These are phyloP conservation scores for Eimeria maxima DNA, from an alignment of 169 alveolate species.

Conservation along the genomic window DNA sequence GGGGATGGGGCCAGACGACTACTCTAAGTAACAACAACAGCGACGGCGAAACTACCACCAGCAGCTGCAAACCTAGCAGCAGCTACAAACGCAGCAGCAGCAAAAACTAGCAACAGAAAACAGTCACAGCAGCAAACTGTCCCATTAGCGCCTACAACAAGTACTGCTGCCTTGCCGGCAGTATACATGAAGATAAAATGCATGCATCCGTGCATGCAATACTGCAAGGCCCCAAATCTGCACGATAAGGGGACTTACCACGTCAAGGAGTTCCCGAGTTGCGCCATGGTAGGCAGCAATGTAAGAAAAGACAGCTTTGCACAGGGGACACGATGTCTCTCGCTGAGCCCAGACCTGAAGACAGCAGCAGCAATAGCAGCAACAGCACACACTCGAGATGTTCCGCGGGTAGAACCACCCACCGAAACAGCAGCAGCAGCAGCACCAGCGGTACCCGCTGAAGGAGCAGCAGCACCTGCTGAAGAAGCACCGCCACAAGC, in stretches of 20 bases:
- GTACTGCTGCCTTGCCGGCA: not conserved
- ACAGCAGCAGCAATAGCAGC: constrained; percentile 3
- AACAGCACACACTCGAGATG: not conserved
- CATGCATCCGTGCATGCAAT: not conserved
- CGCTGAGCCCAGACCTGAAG: constrained; percentile 81
- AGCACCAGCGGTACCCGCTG: too few relatives aligned
- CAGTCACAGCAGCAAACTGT: too few relatives aligned
- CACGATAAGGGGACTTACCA: constrained; percentile 20
- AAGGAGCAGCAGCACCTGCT: not conserved
- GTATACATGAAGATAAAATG: not conserved
- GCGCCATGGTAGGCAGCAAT: constrained; percentile 77
- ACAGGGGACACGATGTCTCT: constrained; percentile 83
- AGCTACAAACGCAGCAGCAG: constrained; percentile 1
- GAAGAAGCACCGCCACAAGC: not conserved
- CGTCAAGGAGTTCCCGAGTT: constrained; percentile 74
- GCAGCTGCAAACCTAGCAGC: constrained; percentile 26
- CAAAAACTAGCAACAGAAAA: not conserved
- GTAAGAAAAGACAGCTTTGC: constrained; percentile 78
- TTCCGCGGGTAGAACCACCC: not conserved
- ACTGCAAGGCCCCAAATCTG: not conserved
- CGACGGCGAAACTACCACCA: not conserved
- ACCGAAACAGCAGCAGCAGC: not conserved
- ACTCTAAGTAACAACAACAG: too few relatives aligned
- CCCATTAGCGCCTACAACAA: not conserved
- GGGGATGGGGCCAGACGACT: not conserved